A percentile compares a stretch with the other conserved stretches of the same genome.
Evolutionary conservation across 441 rosid species (phyloP).

Genomic region (Biscutella auriculata): DNA sequence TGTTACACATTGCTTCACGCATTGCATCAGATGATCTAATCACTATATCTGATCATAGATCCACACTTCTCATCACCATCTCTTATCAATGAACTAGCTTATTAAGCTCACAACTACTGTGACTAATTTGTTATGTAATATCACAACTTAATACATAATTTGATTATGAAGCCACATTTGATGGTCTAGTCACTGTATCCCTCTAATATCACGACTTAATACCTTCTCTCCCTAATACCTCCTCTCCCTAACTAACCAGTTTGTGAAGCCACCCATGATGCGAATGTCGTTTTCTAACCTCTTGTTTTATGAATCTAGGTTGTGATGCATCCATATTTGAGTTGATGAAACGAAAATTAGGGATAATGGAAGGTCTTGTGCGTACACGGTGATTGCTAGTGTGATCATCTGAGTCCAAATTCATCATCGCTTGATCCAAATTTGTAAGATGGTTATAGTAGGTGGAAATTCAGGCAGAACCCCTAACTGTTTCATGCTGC

Average conservation of each 20-base stretch:
- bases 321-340: constrained; percentile 34
- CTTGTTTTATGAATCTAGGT: constrained; percentile 48
- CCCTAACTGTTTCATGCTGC: constrained; percentile 69
- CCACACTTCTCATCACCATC: too few species aligned
- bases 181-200: too few species aligned
- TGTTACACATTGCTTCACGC: too few species aligned
- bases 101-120: too few species aligned
- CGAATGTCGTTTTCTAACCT: constrained; percentile 48
- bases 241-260: constrained; percentile 51
- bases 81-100: too few species aligned
- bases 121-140: too few species aligned
- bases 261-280: constrained; percentile 75
- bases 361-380: constrained; percentile 34
- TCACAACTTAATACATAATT: too few species aligned
- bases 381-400: constrained; percentile 39
- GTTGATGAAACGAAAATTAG: constrained; percentile 40
- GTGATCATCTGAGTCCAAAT: constrained; percentile 77
- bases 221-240: too few species aligned
- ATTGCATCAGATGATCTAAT: too few species aligned
- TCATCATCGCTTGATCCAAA: constrained; percentile 87
- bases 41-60: too few species aligned
- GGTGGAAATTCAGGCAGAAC: constrained; percentile 55
- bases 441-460: constrained; percentile 38
- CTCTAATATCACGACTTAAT: too few species aligned
- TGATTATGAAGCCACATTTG: too few species aligned